A percentile compares a stretch with the other conserved stretches of the same genome.
phyloP scores from a whole-genome alignment of 164 flowering plant species.

The Vitis riparia region DNA sequence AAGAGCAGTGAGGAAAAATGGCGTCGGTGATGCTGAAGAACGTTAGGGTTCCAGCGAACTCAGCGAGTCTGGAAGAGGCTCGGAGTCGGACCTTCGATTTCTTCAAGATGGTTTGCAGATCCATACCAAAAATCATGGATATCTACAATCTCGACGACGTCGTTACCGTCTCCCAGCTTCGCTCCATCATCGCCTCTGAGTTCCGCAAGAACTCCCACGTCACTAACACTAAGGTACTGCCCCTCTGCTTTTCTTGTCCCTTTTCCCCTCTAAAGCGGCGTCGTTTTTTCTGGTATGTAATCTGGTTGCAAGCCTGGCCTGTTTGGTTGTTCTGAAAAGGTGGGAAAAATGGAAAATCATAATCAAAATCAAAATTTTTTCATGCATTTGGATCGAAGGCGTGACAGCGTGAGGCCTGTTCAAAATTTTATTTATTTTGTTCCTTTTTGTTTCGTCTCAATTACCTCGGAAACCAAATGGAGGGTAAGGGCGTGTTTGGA shows the following conservation, averaged over 20 bases:
- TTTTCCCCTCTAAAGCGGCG: too few relatives aligned
- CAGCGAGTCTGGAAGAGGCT: slow-evolving; percentile 72
- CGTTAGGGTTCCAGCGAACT: slow-evolving; percentile 79
- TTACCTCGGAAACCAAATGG: too few relatives aligned
- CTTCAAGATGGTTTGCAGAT: slow-evolving; percentile 77
- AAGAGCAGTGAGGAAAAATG: slow-evolving; percentile 31
- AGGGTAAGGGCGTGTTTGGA: too few relatives aligned
- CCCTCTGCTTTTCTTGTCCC: not conserved
- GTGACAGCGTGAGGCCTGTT: too few relatives aligned
- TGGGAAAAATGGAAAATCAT: too few relatives aligned
- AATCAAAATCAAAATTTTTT: too few relatives aligned
- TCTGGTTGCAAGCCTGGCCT: not conserved
- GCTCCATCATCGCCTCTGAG: slow-evolving; percentile 68
- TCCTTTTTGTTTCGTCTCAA: too few relatives aligned
- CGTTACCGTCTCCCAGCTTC: slow-evolving; percentile 62
- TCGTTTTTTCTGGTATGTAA: too few relatives aligned
- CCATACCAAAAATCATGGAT: slow-evolving; percentile 74
- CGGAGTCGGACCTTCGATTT: slow-evolving; percentile 62
- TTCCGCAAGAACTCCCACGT: slow-evolving; percentile 72
- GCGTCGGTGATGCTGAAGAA: slow-evolving; percentile 37
- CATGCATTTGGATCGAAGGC: too few relatives aligned
- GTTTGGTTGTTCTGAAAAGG: not conserved
- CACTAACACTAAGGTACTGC: slow-evolving; percentile 68
- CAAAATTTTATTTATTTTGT: too few relatives aligned
- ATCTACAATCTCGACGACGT: slow-evolving; percentile 81